Conservation (phyloP, 768 basidiomycete genomes). For the Boletus bicolor region DNA sequence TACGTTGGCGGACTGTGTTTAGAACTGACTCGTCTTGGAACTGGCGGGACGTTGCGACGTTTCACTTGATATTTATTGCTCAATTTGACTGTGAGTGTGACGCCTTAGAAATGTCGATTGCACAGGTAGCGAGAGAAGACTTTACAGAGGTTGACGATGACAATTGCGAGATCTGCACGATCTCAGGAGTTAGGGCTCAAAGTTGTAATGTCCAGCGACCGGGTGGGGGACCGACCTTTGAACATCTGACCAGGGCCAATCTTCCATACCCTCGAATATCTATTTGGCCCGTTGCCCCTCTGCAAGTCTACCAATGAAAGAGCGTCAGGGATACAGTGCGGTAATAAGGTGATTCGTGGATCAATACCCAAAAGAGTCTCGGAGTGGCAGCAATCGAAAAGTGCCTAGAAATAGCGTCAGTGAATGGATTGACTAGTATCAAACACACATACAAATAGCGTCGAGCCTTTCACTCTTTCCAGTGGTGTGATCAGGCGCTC, state of each 20-base stretch:
- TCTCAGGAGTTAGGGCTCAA: background rate
- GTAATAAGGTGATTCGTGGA: background rate
- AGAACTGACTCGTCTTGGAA: constrained; percentile 7
- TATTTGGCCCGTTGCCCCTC: constrained; percentile 10
- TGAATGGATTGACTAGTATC: background rate
- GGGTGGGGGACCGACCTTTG: constrained; percentile 2
- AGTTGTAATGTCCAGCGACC: background rate
- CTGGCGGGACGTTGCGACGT: background rate
- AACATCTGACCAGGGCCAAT: constrained; percentile 14
- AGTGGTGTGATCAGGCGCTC: constrained; percentile 19
- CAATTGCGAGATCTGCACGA: constrained; percentile 6
- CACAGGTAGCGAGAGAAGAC: background rate
- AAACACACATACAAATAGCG: constrained; percentile 16
- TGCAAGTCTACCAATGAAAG: constrained; percentile 17
- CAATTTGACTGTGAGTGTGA: constrained; percentile 15
- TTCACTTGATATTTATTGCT: background rate
- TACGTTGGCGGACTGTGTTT: constrained; percentile 4
- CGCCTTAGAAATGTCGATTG: background rate
- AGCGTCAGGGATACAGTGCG: background rate
- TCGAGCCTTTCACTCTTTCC: constrained; percentile 15
- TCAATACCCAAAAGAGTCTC: constrained; percentile 24
- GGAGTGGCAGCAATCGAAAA: constrained; percentile 32
- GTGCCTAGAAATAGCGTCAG: constrained; percentile 15
- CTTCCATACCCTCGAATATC: constrained; percentile 15
- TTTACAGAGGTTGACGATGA: constrained; percentile 7